Base-by-base conservation (phyloP, 768 basidiomycete species). In the Austroboletus eburneus region DNA sequence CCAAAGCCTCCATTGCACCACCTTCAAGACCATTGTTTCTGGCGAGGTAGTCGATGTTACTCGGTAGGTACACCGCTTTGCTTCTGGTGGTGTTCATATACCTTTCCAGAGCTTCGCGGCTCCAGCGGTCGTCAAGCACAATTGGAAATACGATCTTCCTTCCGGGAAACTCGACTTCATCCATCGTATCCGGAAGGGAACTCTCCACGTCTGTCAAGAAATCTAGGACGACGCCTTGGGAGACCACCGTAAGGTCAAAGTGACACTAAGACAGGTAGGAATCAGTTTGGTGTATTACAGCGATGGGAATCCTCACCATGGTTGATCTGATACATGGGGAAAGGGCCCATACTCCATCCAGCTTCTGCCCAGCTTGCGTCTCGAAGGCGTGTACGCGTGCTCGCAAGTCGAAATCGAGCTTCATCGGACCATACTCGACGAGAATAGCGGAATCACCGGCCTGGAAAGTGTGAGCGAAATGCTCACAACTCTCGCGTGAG, bases 31-130 rank as follows among this genome's bases (percentile, higher is more conserved):
- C 81, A 52, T 83, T 85, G 36, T 82, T 83, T 32, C 65, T 67
- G 1, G 81, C 81, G 2, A 86, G 71, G 54, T 85, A 85, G 32
- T 82, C 78, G 29, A 85, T 65, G 52, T 87, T 86, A 58, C 77
- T 80, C 0, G 83, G 85, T 1, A 87, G 65, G 60, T 86, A 87
- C 1, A 78, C 79, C 0, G 83, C 83, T 41, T 73, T 73, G 39
- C 74, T 69, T 9, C 85, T 68, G 0, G 69, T 76, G 0, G 76
- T 73, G 7, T 61, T 64, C 75, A 77, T 81, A 58, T 87, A 84
- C 18, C 76, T 70, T 36, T 72, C 59, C 22, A 84, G 65, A 4
- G 82, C 80, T 10, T 78, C 78, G 9, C 68, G 68, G 48, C 60
- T 75, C 75, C 81, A 79, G 5, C 67, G 69, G 55, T 86, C 84